Base-by-base conservation (phyloP, 2,329 filamentous ascomycete species). In the Teratosphaeria pseudoeucalypti region DNA sequence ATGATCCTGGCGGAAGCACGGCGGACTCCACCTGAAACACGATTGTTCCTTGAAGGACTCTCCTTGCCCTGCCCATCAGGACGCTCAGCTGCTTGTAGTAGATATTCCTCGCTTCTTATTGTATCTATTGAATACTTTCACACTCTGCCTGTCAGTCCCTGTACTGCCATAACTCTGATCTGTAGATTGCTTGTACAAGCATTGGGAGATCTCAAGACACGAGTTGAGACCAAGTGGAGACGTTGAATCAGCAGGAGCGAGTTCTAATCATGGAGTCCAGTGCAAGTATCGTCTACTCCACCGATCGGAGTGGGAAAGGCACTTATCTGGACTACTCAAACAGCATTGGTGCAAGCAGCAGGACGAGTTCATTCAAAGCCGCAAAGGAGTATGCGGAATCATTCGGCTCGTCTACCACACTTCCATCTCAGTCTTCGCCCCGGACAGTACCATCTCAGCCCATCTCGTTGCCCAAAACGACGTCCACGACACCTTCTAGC, bases 281-380 rank as follows among this genome's bases (percentile, higher is more conserved):
- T 58, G 29, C 34, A 10, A 62, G 58, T 55, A 62, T 55, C n/a
- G 52, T 58, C 16, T 58, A 60, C 55, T 62, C 60, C 9, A 55
- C 10, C 55, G 58, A 58, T 23, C 43, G 55, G 23, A 47, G 29
- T 7, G 27, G 32, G 16, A 29, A 32, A 27, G n/a, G 43, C 1
- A 55, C 61, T 0, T 58, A 55, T 53, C 43, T 57, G 26, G 47
- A 56, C 58, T 59, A 59, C 56, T 37, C 56, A 9, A 39, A 37
- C 23, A 58, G 39, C 47, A 37, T 37, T 16, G 55, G 54, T 4
- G n/a, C 47, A 16, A n/a, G 16, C 34, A 59, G 43, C 34, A 37
- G 19, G 10, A 34, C 34, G 2, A 56, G 19, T 52, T 39, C 54
- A 23, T 56, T n/a, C 57, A 29, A 34, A 43, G 54, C 43, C 43